Evolutionary conservation across 257 asterid species (phyloP).

Genomic region (Lantana camara): DNA sequence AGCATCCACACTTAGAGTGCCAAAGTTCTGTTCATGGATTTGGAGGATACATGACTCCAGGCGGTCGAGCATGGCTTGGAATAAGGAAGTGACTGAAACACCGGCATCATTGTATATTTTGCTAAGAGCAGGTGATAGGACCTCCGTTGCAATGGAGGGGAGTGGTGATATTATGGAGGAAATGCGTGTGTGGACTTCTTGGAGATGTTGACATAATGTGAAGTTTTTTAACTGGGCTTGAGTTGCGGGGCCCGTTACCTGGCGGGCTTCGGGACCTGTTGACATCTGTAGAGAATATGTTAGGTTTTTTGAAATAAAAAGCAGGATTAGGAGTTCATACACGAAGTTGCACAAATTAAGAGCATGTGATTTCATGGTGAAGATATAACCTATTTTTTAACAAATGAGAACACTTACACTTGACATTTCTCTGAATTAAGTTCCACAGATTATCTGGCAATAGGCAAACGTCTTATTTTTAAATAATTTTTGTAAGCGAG

Average conservation of each 20-base stretch:
- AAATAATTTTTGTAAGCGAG: not conserved
- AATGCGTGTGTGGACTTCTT: slow-evolving; percentile 80
- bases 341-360: too few relatives aligned
- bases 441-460: not conserved
- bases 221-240: slow-evolving; percentile 87
- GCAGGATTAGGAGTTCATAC: too few relatives aligned
- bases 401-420: too few relatives aligned
- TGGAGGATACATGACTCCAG: slow-evolving; percentile 84
- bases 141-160: slow-evolving; percentile 78
- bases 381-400: too few relatives aligned
- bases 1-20: slow-evolving; percentile 71
- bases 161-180: slow-evolving; percentile 61
- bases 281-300: slow-evolving; percentile 56
- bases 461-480: not conserved
- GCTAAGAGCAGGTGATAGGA: slow-evolving; percentile 81
- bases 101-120: slow-evolving; percentile 83
- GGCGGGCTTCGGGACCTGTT: slow-evolving; percentile 97
- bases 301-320: too few relatives aligned
- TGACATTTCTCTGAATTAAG: not conserved
- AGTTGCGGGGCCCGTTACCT: slow-evolving; percentile 88
- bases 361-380: too few relatives aligned
- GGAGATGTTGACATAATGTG: slow-evolving; percentile 83
- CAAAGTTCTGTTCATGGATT: slow-evolving; percentile 88
- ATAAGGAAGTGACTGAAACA: slow-evolving; percentile 88
- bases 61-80: slow-evolving; percentile 92